Percentiles rank a stretch among this genome's conserved stretches.
Evolutionary conservation across 1,284 basidiomycete genomes (phyloP).

Genomic region (Afroboletus lepidellus): DNA sequence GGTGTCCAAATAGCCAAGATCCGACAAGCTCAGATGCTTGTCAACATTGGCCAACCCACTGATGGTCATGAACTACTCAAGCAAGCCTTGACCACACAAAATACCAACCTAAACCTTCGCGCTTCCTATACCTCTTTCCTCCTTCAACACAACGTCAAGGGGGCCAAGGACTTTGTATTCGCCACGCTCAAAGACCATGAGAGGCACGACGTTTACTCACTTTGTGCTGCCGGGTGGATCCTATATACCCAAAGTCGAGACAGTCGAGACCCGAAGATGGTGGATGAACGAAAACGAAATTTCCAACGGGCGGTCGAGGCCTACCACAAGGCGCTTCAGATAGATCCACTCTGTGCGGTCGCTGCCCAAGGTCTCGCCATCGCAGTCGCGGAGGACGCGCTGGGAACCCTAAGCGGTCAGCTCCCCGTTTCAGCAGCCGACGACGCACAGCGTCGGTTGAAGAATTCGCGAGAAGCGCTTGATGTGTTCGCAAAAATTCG

Average conservation of each 20-base stretch:
- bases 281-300: conserved; percentile 71
- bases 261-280: conserved; percentile 58
- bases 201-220: conserved; percentile 85
- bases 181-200: conserved; percentile 81
- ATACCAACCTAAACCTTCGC: conserved; percentile 73
- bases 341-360: conserved; percentile 82
- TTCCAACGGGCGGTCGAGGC: conserved; percentile 85
- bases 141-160: conserved; percentile 68
- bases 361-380: conserved; percentile 94
- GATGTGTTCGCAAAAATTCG: conserved; percentile 86
- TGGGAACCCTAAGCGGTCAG: conserved; percentile 63
- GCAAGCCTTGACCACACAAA: conserved; percentile 75
- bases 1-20: conserved; percentile 68
- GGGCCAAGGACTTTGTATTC: conserved; percentile 84
- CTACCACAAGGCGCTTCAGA: conserved; percentile 83
- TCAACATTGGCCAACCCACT: conserved; percentile 64
- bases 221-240: conserved; percentile 86
- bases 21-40: conserved; percentile 79
- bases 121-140: conserved; percentile 90
- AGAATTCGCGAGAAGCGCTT: conserved; percentile 80
- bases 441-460: conserved; percentile 61
- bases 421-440: conserved; percentile 50
- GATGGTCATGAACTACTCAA: conserved; percentile 87
- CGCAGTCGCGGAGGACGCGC: conserved; percentile 84
- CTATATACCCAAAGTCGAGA: conserved; percentile 84